phyloP scores from a whole-genome alignment of 352 stramenopile species.

The Achlya hypogyna region DNA sequence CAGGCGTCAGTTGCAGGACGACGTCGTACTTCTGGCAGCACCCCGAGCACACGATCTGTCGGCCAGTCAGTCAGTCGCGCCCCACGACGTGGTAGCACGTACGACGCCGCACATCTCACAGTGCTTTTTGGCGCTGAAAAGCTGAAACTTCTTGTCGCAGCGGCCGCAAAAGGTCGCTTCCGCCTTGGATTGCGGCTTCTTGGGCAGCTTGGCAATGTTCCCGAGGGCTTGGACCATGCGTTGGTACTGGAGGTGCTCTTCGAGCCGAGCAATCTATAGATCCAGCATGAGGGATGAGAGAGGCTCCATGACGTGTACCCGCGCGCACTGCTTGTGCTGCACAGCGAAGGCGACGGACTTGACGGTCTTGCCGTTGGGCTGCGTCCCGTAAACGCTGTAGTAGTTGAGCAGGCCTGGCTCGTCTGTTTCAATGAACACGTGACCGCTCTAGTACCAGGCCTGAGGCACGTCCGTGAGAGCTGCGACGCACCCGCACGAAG shows the following conservation, averaged over 20 bases:
- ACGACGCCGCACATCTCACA: neutral
- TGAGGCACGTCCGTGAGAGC: neutral
- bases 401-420: conserved; percentile 8
- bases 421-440: conserved; percentile 13
- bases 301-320: neutral
- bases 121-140: conserved; percentile 1
- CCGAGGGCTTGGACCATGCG: neutral
- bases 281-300: too few species aligned
- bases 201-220: neutral
- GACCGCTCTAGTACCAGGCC: neutral
- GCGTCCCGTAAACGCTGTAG: conserved; percentile 3
- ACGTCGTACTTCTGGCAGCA: neutral
- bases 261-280: neutral
- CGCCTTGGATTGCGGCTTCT: neutral
- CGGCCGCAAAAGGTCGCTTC: neutral
- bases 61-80: neutral
- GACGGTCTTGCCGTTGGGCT: conserved; percentile 1
- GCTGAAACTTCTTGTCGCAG: conserved; percentile 1
- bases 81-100: neutral
- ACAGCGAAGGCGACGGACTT: neutral
- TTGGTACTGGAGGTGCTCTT: conserved; percentile 5
- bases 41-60: neutral
- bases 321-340: neutral
- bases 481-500: neutral
- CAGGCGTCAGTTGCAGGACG: neutral